Evolutionary conservation across 768 basidiomycete species (phyloP), one percentile per base, ranked within the genome.

Genomic region (Auriscalpium vulgare): DNA sequence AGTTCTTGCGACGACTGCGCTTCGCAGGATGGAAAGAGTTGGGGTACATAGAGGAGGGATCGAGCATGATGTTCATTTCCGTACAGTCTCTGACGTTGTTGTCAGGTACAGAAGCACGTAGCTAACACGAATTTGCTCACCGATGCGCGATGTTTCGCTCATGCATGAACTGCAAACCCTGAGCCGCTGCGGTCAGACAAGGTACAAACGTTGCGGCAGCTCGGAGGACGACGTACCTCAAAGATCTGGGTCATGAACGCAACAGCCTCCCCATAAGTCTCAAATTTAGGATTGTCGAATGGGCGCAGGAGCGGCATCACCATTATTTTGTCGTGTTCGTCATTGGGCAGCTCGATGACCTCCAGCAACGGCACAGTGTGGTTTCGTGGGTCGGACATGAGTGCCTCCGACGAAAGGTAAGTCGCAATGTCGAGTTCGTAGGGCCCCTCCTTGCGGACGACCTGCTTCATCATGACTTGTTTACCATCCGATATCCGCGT

Each of bases 131-230:
- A 9, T 4, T 14, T 4, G n/a, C 58, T n/a, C 13, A 63, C 62
- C 62, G 49, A 47, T 65, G 64, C n/a, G 64, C 65, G 5, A 65
- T 34, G 21, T 59, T 55, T 17, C 53, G 50, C 17, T 61, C 46
- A 47, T 65, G 65, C 64, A 66, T 58, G 50, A 66, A 63, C 9
- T 56, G 60, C 29, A 66, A 50, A 14, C 65, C 65, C 64, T 65
- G 38, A 11, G 47, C 16, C 10, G 37, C n/a, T 5, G 9, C 0
- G 14, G n/a, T 55, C 14, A 52, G 35, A n/a, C 23, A 37, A 34
- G 10, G n/a, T 10, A n/a, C n/a, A n/a, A n/a, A n/a, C n/a, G n/a
- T n/a, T n/a, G n/a, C n/a, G n/a, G n/a, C 8, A n/a, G 16, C 16
- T 35, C n/a, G 8, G 8, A 55, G 5, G 11, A 7, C 9, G 46